Conservation (phyloP, 208 protist species). For the Acanthamoeba divionensis region DNA sequence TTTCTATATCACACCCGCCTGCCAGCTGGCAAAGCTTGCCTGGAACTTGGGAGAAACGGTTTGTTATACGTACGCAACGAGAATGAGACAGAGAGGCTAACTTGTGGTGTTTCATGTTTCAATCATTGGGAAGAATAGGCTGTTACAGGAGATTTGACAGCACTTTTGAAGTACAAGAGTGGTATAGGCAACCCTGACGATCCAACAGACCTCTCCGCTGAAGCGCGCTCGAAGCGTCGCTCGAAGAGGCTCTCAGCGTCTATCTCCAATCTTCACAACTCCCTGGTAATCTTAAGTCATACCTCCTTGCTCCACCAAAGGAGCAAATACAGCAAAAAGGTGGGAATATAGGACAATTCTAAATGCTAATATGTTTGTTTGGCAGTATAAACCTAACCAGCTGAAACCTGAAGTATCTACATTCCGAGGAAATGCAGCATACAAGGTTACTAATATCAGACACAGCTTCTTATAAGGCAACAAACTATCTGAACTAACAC, state of each 20-base stretch:
- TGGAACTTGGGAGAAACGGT: slow-evolving; percentile 36
- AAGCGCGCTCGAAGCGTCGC: slow-evolving; percentile 15
- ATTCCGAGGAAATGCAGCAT: too few species aligned
- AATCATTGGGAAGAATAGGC: not conserved
- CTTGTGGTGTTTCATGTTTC: too few species aligned
- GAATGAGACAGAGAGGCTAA: too few species aligned
- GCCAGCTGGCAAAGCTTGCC: slow-evolving; percentile 41
- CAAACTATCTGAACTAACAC: too few species aligned
- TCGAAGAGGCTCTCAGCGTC: slow-evolving; percentile 27
- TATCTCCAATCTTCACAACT: slow-evolving; percentile 24
- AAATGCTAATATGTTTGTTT: too few species aligned
- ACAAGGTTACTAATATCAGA: too few species aligned
- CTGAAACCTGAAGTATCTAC: not conserved
- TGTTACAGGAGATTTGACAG: slow-evolving; percentile 23
- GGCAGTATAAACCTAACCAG: not conserved
- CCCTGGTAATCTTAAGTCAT: not conserved
- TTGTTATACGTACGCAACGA: too few species aligned
- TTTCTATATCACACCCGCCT: slow-evolving; percentile 30
- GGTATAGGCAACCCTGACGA: slow-evolving; percentile 32
- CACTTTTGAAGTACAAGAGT: slow-evolving; percentile 30
- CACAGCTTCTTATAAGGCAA: too few species aligned
- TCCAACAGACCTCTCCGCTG: slow-evolving; percentile 7
- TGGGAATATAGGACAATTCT: too few species aligned
- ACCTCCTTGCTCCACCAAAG: too few species aligned
- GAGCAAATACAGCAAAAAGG: too few species aligned